Evolutionary conservation across 768 basidiomycete genomes (phyloP).

Genomic region (Macrocybe gigantea): DNA sequence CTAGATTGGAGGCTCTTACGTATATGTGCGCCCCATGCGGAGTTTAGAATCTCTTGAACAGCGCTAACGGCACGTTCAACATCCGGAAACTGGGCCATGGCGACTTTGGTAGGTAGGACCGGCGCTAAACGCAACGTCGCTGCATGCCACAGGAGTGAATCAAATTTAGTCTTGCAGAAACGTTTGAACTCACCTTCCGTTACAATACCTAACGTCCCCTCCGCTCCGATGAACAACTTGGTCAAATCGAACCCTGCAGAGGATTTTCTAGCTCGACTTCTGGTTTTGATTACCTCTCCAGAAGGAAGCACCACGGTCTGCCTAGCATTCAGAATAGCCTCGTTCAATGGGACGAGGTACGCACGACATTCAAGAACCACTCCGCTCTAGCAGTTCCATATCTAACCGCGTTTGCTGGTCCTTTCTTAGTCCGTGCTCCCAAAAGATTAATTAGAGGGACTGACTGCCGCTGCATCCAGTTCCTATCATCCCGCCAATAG

Average conservation of each 20-base stretch:
- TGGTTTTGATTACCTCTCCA: conserved; percentile 85
- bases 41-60: conserved; percentile 74
- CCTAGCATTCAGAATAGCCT: conserved; percentile 13
- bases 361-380: conserved; percentile 79
- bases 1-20: conserved; percentile 39
- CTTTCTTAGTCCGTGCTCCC: not conserved
- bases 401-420: conserved; percentile 68
- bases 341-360: conserved; percentile 18
- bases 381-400: conserved; percentile 87
- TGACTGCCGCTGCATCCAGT: conserved; percentile 84
- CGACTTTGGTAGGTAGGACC: conserved; percentile 75
- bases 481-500: conserved; percentile 85
- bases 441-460: conserved; percentile 15
- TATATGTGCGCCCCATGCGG: conserved; percentile 63
- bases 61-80: conserved; percentile 75
- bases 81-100: conserved; percentile 81
- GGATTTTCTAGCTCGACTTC: conserved; percentile 74
- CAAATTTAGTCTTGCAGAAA: no score
- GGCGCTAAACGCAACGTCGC: conserved; percentile 83
- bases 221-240: conserved; percentile 86
- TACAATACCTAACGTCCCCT: conserved; percentile 87
- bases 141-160: conserved; percentile 18
- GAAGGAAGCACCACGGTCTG: conserved; percentile 82
- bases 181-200: conserved; percentile 54
- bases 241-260: conserved; percentile 85